Evolutionary conservation across 306 rosid species (phyloP).

Genomic region (Dalbergia cultrata): DNA sequence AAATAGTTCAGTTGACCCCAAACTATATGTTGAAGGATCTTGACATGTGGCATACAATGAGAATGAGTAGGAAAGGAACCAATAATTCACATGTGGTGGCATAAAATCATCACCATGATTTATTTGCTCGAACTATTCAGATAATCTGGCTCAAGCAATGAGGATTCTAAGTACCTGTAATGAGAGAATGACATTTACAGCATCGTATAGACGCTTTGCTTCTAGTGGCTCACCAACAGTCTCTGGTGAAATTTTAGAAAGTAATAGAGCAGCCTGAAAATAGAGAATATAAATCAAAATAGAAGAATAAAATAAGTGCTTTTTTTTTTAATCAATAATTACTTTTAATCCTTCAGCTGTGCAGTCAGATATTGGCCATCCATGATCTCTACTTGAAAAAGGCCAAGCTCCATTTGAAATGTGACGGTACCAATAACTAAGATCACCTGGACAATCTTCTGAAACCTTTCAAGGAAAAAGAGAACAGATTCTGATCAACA

Average conservation of each 20-base stretch:
- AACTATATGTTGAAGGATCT: too few species aligned
- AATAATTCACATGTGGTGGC: slow-evolving; percentile 1
- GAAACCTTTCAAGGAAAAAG: slow-evolving; percentile 59
- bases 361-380: slow-evolving; percentile 98
- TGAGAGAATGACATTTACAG: slow-evolving; percentile 86
- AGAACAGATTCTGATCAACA: slow-evolving; percentile 41
- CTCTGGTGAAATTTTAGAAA: slow-evolving; percentile 73
- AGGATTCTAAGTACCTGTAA: slow-evolving; percentile 71
- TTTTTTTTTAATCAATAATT: slow-evolving; percentile 39
- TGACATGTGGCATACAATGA: too few species aligned
- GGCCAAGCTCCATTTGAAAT: slow-evolving; percentile 98
- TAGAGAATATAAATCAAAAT: slow-evolving; percentile 29
- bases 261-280: slow-evolving; percentile 71
- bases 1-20: too few species aligned
- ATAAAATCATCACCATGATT: slow-evolving; percentile 18
- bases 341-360: slow-evolving; percentile 93
- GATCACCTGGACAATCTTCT: slow-evolving; percentile 82
- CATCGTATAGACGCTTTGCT: slow-evolving; percentile 60
- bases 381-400: slow-evolving; percentile 87
- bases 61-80: background rate
- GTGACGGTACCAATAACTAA: slow-evolving; percentile 82
- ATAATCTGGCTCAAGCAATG: slow-evolving; percentile 27
- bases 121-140: slow-evolving; percentile 29
- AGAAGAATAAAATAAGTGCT: slow-evolving; percentile 32
- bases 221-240: slow-evolving; percentile 80